phyloP scores from a whole-genome alignment of 2,329 filamentous ascomycete genomes.

The Lachnellula suecica region DNA sequence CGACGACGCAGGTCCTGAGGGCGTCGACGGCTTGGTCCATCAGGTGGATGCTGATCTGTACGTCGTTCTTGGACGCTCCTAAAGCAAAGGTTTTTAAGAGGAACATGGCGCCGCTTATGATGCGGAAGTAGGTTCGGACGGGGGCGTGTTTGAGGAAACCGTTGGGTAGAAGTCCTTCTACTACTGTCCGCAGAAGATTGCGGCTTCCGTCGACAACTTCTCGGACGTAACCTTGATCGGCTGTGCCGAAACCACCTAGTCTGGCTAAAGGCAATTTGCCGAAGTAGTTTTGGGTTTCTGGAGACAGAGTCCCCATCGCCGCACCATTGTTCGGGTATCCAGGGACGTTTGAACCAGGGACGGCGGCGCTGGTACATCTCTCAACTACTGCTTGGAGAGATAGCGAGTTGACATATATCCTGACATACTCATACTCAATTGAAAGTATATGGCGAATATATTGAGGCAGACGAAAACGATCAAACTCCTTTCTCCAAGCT shows the following conservation, averaged over 20 bases:
- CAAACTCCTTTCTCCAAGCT: slow-evolving; percentile 80
- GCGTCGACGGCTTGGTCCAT: slow-evolving; percentile 75
- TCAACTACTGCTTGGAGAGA: slow-evolving; percentile 94
- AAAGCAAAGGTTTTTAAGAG: slow-evolving; percentile 81
- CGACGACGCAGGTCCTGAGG: slow-evolving; percentile 75
- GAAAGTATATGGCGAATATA: slow-evolving; percentile 75
- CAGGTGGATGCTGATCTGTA: slow-evolving; percentile 71
- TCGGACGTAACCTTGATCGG: slow-evolving; percentile 71
- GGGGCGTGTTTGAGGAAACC: slow-evolving; percentile 81
- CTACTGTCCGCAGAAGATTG: slow-evolving; percentile 74
- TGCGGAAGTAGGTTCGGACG: slow-evolving; percentile 82
- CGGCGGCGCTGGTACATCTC: slow-evolving; percentile 77
- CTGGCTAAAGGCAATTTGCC: slow-evolving; percentile 64
- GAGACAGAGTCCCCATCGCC: slow-evolving; percentile 48
- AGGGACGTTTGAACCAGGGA: slow-evolving; percentile 35
- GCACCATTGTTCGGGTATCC: slow-evolving; percentile 37
- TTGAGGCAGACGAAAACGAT: slow-evolving; percentile 67
- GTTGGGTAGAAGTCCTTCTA: slow-evolving; percentile 71
- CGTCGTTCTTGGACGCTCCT: slow-evolving; percentile 75
- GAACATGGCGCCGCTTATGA: slow-evolving; percentile 84
- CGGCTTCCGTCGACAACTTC: slow-evolving; percentile 78
- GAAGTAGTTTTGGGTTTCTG: slow-evolving; percentile 64
- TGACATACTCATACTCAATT: slow-evolving; percentile 94
- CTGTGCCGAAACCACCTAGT: slow-evolving; percentile 61
- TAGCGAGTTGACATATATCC: slow-evolving; percentile 92